A percentile compares a stretch with the other conserved stretches of the same genome.
These are phyloP conservation scores for Tricladium varicosporioides DNA, from an alignment of 2,329 filamentous ascomycete genomes.

Conservation along the genomic window DNA sequence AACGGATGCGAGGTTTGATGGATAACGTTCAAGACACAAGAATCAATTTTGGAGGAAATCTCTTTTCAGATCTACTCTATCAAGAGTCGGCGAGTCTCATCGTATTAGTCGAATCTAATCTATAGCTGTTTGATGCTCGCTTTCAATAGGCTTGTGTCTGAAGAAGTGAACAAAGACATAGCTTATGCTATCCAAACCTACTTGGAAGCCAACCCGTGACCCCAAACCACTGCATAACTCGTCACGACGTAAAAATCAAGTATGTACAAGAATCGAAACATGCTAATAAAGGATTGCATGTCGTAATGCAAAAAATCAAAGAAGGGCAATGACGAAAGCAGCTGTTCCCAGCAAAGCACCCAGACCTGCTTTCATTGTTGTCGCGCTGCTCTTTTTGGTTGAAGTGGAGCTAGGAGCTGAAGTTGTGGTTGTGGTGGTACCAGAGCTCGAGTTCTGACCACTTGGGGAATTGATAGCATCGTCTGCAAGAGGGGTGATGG, in stretches of 20 bases:
- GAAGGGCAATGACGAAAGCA: neutral
- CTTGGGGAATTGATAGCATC: conserved; percentile 54
- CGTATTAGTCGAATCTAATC: neutral
- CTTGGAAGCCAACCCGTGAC: neutral
- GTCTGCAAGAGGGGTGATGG: conserved; percentile 51
- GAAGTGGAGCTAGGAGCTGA: conserved; percentile 21
- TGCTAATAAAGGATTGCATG: neutral
- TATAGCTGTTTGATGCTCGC: neutral
- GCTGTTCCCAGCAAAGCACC: conserved; percentile 17
- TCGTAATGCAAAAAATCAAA: conserved; percentile 5
- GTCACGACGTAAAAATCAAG: neutral
- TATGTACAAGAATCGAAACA: neutral
- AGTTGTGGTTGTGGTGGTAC: conserved; percentile 10
- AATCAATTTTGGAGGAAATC: too few relatives aligned
- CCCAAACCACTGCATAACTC: neutral
- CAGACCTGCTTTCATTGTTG: conserved; percentile 10
- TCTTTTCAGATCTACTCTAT: too few relatives aligned
- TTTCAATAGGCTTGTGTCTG: neutral
- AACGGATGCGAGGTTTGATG: too few relatives aligned
- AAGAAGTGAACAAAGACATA: neutral
- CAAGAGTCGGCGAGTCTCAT: too few relatives aligned
- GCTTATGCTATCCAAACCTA: neutral
- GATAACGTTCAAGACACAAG: too few relatives aligned
- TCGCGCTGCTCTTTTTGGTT: conserved; percentile 25
- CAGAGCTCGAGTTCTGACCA: conserved; percentile 2